Evolutionary conservation across 305 asterid genomes (phyloP), one percentile per base, ranked within the genome.

Genomic region (Stenogyne calaminthoides): DNA sequence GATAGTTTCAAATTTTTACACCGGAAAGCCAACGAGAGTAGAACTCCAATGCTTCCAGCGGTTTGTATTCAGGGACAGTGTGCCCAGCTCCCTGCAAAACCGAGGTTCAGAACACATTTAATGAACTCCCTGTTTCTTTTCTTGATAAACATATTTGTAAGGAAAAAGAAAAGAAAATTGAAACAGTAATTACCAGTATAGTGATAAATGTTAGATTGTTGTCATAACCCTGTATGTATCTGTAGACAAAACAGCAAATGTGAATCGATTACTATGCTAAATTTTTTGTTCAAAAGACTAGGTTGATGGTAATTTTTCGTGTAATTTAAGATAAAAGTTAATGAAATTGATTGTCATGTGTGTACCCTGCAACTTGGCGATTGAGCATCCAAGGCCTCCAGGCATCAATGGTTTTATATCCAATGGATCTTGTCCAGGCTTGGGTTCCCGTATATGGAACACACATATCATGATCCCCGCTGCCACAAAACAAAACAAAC

Each of bases 391-490:
- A 91, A 59, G 88, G 80, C 85, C 96, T 87, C 97, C 97, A 91
- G 64, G 76, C 88, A 22, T 91, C 97, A 1, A 84, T 80, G 64
- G 72, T 83, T 77, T 84, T 79, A 78, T 91, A 88, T 67, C 97
- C 97, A 14, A 91, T 12, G 12, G 97, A 86, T 76, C 82, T 80
- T 54, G 92, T 85, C 94, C 97, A 91, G 20, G 89, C 95, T 79
- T 89, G 75, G 74, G 83, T 86, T 61, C 97, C 97, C 39, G 97
- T 91, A 70, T 19, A 91, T 8, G 97, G 97, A 20, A 91, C 97
- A 79, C 97, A 91, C 96, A 91, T 85, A 80, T 91, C 97, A 82
- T 91, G 97, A 84, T 91, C 97, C 40, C 97, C 97, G 40, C 97
- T 91, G 88, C 72, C 44, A 76, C n/a, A 72, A 70, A 76, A 32